phyloP scores from a whole-genome alignment of 352 stramenopile genomes.

The Phytophthora chlamydospora region DNA sequence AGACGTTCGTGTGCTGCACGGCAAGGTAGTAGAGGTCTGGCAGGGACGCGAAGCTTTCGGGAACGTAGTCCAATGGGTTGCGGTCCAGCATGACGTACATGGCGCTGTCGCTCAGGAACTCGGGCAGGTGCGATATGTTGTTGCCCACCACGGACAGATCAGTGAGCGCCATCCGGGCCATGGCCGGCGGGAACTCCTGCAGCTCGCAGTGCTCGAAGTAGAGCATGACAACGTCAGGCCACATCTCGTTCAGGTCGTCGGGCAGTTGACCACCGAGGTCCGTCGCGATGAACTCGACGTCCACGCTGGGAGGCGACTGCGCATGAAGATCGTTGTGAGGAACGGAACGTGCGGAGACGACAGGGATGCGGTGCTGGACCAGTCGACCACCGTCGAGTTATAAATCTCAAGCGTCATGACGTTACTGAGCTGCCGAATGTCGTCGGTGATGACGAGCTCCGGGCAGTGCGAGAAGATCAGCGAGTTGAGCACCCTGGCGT shows the following conservation, averaged over 20 bases:
- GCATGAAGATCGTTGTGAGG: slow-evolving; percentile 42
- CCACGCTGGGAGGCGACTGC: slow-evolving; percentile 29
- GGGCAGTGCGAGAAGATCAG: slow-evolving; percentile 58
- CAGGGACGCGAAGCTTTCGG: slow-evolving; percentile 12
- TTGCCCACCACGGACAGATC: slow-evolving; percentile 48
- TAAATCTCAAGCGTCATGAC: slow-evolving; percentile 54
- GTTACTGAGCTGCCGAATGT: slow-evolving; percentile 37
- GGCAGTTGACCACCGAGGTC: slow-evolving; percentile 30
- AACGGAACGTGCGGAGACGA: slow-evolving; percentile 27
- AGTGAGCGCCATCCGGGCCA: slow-evolving; percentile 31
- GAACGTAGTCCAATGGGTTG: slow-evolving; percentile 29
- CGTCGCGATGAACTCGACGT: slow-evolving; percentile 42
- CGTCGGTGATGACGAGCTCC: slow-evolving; percentile 26
- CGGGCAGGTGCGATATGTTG: slow-evolving; percentile 41
- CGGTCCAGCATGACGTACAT: slow-evolving; percentile 51
- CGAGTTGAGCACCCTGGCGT: slow-evolving; percentile 42
- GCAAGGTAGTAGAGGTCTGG: slow-evolving; percentile 15
- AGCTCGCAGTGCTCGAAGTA: slow-evolving; percentile 49
- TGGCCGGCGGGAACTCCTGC: slow-evolving; percentile 28
- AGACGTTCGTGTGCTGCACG: slow-evolving; percentile 24
- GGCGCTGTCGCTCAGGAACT: slow-evolving; percentile 25
- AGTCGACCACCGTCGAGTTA: slow-evolving; percentile 45
- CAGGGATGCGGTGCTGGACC: slow-evolving; percentile 32
- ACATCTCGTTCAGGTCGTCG: slow-evolving; percentile 35
- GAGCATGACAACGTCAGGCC: slow-evolving; percentile 38